These are phyloP conservation scores for Meira nashicola DNA, from an alignment of 1,284 basidiomycete genomes.

Conservation along the genomic window DNA sequence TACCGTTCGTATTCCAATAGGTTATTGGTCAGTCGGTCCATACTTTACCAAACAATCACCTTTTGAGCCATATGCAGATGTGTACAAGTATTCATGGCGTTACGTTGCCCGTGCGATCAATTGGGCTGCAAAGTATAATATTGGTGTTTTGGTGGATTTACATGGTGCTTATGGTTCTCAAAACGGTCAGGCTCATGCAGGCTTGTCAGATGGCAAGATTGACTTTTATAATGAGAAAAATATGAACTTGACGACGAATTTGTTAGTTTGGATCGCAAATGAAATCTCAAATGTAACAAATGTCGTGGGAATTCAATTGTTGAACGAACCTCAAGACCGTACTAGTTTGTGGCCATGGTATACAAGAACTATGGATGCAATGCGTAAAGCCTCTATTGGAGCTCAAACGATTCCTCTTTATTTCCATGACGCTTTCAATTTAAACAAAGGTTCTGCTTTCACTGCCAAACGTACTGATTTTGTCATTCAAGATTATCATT, in stretches of 20 bases:
- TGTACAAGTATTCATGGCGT: conserved; percentile 65
- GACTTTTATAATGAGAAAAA: conserved; percentile 57
- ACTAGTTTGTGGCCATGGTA: conserved; percentile 46
- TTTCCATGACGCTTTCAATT: conserved; percentile 69
- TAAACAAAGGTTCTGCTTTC: conserved; percentile 61
- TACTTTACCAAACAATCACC: conserved; percentile 58
- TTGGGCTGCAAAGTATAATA: conserved; percentile 62
- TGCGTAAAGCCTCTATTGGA: conserved; percentile 58
- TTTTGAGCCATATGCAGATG: conserved; percentile 61
- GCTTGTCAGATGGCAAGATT: conserved; percentile 63
- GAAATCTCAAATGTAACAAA: conserved; percentile 65
- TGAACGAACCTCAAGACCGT: conserved; percentile 65
- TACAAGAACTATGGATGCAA: conserved; percentile 57
- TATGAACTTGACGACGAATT: conserved; percentile 62
- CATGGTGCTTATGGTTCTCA: conserved; percentile 69
- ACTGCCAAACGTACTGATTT: conserved; percentile 64
- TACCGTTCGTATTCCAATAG: conserved; percentile 53
- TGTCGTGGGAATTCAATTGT: conserved; percentile 67
- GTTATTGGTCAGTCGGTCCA: conserved; percentile 54
- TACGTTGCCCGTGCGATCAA: conserved; percentile 64
- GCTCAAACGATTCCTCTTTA: conserved; percentile 63
- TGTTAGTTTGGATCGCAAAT: conserved; percentile 61
- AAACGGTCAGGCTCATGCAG: conserved; percentile 66
- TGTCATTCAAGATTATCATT: conserved; percentile 71
- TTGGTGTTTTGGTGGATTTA: conserved; percentile 71